Conservation (phyloP, 805 yeast species). For the Metschnikowia lunata region DNA sequence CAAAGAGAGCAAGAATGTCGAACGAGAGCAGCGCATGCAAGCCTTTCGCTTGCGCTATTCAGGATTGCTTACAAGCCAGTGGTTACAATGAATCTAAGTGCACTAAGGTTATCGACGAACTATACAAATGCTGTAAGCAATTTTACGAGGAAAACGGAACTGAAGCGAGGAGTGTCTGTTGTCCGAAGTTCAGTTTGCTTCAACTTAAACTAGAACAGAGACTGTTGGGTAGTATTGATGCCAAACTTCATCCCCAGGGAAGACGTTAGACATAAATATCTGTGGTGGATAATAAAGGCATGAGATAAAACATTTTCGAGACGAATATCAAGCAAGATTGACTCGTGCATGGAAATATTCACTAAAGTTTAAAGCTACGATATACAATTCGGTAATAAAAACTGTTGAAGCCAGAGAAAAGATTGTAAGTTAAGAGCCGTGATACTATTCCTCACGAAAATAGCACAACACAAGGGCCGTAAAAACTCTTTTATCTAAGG, state of each 20-base stretch:
- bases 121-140: slow-evolving; percentile 70
- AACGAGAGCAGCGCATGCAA: slow-evolving; percentile 52
- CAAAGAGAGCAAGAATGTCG: not conserved
- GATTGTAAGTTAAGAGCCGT: slow-evolving; percentile 73
- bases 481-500: slow-evolving; percentile 66
- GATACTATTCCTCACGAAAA: slow-evolving; percentile 39
- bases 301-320: no score
- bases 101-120: slow-evolving; percentile 57
- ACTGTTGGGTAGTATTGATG: slow-evolving; percentile 52
- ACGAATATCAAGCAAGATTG: no score
- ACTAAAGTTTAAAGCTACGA: no score
- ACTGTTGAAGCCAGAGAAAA: no score
- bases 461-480: slow-evolving; percentile 58
- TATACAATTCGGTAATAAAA: no score
- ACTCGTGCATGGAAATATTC: no score
- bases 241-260: slow-evolving; percentile 35
- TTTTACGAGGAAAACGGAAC: slow-evolving; percentile 61
- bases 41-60: slow-evolving; percentile 77
- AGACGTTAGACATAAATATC: not conserved
- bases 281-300: not conserved
- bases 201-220: slow-evolving; percentile 64
- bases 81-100: slow-evolving; percentile 75
- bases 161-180: slow-evolving; percentile 63
- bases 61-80: slow-evolving; percentile 62
- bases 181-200: slow-evolving; percentile 67